A percentile compares a stretch with the other conserved stretches of the same genome.
These are phyloP conservation scores for Stenogyne calaminthoides DNA, from an alignment of 305 asterid genomes.

Conservation along the genomic window DNA sequence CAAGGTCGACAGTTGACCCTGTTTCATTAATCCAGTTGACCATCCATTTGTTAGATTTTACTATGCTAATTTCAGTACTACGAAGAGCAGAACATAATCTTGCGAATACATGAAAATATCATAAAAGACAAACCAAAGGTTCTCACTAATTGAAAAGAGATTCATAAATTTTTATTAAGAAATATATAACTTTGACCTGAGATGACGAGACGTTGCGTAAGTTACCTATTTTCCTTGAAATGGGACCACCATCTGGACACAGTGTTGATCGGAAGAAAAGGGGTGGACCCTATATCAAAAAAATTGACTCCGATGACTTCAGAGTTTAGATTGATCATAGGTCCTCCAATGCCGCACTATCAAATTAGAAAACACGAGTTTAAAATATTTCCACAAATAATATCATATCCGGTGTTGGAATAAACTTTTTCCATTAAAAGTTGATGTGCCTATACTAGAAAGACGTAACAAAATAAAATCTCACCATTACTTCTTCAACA, in stretches of 20 bases:
- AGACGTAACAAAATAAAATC: not conserved
- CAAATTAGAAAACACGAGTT: not conserved
- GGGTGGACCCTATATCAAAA: not conserved
- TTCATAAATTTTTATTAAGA: not conserved
- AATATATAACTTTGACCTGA: not conserved
- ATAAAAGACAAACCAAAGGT: too few species aligned
- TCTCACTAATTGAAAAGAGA: not conserved
- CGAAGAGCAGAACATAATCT: too few species aligned
- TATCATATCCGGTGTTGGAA: not conserved
- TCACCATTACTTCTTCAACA: not conserved
- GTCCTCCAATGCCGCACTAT: not conserved
- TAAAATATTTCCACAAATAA: not conserved
- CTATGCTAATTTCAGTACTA: too few species aligned
- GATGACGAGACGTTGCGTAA: not conserved
- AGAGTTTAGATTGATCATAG: not conserved
- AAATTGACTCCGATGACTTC: not conserved
- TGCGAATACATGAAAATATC: too few species aligned
- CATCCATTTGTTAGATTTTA: not conserved
- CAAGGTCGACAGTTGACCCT: not conserved
- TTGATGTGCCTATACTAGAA: not conserved
- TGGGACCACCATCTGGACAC: conserved; percentile 20
- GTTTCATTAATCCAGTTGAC: not conserved
- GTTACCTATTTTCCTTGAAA: conserved; percentile 7
- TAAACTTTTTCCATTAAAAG: too few species aligned
- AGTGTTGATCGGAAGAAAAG: conserved; percentile 11